A percentile compares a stretch with the other conserved stretches of the same genome.
Evolutionary conservation across 2,329 filamentous ascomycete species (phyloP).

Genomic region (Lecanosticta acicola): DNA sequence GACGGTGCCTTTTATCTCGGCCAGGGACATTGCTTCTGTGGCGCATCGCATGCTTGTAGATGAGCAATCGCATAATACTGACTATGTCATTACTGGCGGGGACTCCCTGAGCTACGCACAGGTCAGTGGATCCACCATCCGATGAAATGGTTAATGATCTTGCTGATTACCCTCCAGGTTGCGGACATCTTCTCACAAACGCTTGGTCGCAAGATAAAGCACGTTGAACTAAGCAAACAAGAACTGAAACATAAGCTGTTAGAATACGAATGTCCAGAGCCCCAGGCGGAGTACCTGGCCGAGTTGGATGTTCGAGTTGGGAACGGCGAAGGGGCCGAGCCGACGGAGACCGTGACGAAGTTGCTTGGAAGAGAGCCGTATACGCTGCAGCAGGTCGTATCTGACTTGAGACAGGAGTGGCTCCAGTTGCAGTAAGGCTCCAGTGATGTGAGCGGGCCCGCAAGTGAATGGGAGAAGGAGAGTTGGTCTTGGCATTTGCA

Average conservation of each 20-base stretch:
- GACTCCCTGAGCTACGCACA: slow-evolving; percentile 33
- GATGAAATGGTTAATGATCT: not conserved
- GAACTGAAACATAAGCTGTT: slow-evolving; percentile 7
- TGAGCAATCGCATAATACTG: slow-evolving; percentile 37
- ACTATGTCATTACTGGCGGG: slow-evolving; percentile 34
- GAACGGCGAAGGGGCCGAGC: slow-evolving; percentile 6
- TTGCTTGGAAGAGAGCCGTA: slow-evolving; percentile 9
- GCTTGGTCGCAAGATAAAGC: slow-evolving; percentile 8
- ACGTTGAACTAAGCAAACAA: slow-evolving; percentile 6
- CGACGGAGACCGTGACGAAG: slow-evolving; percentile 9
- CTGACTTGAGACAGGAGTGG: slow-evolving; percentile 11
- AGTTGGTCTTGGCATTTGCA: too few relatives aligned
- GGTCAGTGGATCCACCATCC: slow-evolving; percentile 2
- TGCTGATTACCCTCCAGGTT: slow-evolving; percentile 2
- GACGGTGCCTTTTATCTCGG: slow-evolving; percentile 44
- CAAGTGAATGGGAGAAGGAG: too few relatives aligned
- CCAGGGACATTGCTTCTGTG: slow-evolving; percentile 45
- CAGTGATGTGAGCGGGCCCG: too few relatives aligned
- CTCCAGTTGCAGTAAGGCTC: too few relatives aligned
- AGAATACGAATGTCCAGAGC: not conserved
- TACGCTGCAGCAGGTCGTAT: slow-evolving; percentile 9
- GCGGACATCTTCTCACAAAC: slow-evolving; percentile 10
- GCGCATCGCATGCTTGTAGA: slow-evolving; percentile 40
- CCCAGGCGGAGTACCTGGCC: slow-evolving; percentile 11
- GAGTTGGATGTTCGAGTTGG: slow-evolving; percentile 14